Percentiles rank a stretch among this genome's conserved stretches.
phyloP scores from a whole-genome alignment of 768 basidiomycete species.

The Termitomyces sp. region DNA sequence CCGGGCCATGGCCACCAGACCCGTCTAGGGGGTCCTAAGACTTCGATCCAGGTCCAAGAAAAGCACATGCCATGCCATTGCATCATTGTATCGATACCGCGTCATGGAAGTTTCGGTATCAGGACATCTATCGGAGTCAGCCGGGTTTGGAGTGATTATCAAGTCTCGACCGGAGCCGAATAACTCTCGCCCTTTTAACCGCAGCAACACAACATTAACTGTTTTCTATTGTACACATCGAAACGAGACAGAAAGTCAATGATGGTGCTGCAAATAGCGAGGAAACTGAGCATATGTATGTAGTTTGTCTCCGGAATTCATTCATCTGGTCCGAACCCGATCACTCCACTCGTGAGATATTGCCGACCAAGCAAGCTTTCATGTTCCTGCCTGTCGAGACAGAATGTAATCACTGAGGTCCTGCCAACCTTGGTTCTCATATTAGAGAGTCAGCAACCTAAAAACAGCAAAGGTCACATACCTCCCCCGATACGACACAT shows the following conservation, averaged over 20 bases:
- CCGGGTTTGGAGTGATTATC: not conserved
- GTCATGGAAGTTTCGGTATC: not conserved
- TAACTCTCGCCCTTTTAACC: not conserved
- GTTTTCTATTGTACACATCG: slow-evolving; percentile 6
- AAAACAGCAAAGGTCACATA: slow-evolving; percentile 28
- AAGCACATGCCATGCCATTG: slow-evolving; percentile 3
- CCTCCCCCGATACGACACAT: slow-evolving; percentile 91
- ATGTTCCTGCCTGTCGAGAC: slow-evolving; percentile 72
- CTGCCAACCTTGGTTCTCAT: slow-evolving; percentile 59
- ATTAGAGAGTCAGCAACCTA: slow-evolving; percentile 6
- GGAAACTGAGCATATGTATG: slow-evolving; percentile 3
- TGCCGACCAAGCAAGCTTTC: slow-evolving; percentile 10
- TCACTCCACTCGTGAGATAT: slow-evolving; percentile 2
- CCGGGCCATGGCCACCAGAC: slow-evolving; percentile 3
- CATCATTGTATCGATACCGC: not conserved
- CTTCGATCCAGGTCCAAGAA: not conserved
- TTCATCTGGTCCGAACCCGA: not conserved
- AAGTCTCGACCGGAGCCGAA: slow-evolving; percentile 7
- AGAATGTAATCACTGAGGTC: slow-evolving; percentile 74
- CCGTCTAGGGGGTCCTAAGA: not conserved
- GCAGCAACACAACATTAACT: not conserved
- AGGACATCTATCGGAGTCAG: not conserved
- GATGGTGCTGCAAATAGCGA: slow-evolving; percentile 16
- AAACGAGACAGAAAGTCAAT: slow-evolving; percentile 19
- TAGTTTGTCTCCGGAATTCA: not conserved